phyloP scores from a whole-genome alignment of 345 rosid species.

The Euphorbia peplus region DNA sequence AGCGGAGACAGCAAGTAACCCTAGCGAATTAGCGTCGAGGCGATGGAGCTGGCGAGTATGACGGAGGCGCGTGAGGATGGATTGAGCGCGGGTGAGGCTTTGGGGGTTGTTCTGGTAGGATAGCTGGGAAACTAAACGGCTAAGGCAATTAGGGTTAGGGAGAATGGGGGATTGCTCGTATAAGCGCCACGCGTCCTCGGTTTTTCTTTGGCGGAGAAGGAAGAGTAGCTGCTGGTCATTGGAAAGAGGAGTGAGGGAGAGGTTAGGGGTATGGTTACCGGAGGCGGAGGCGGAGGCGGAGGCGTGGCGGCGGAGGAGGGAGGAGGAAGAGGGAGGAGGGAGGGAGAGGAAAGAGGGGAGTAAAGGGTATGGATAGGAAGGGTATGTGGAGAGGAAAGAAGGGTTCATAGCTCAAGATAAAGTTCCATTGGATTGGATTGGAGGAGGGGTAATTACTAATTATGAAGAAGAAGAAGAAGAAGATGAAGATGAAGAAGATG shows the following conservation, averaged over 20 bases:
- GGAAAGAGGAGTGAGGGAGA: slow-evolving; percentile 19
- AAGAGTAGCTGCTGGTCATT: slow-evolving; percentile 58
- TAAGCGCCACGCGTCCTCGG: slow-evolving; percentile 78
- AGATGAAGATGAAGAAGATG: neutral
- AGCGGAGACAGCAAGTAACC: slow-evolving; percentile 78
- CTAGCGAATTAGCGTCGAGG: slow-evolving; percentile 85
- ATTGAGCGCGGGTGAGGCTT: slow-evolving; percentile 73
- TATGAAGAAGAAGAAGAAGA: neutral
- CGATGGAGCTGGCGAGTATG: slow-evolving; percentile 81
- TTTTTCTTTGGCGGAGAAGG: slow-evolving; percentile 72
- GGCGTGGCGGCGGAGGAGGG: slow-evolving; percentile 27
- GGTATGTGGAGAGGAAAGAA: slow-evolving; percentile 26
- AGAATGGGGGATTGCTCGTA: slow-evolving; percentile 58
- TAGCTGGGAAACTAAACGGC: slow-evolving; percentile 87
- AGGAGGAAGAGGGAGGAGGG: slow-evolving; percentile 26
- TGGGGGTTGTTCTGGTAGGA: slow-evolving; percentile 54
- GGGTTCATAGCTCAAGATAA: slow-evolving; percentile 51
- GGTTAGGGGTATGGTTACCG: slow-evolving; percentile 29
- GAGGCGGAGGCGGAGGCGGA: slow-evolving; percentile 36
- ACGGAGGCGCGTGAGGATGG: slow-evolving; percentile 92
- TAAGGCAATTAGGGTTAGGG: slow-evolving; percentile 78
- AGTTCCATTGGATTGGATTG: slow-evolving; percentile 40
- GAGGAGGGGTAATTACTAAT: no score
- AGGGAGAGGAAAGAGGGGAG: slow-evolving; percentile 11
- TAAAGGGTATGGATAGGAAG: slow-evolving; percentile 17